Evolutionary conservation across 129 eudicot genomes (phyloP).

Genomic region (Silybum marianum): DNA sequence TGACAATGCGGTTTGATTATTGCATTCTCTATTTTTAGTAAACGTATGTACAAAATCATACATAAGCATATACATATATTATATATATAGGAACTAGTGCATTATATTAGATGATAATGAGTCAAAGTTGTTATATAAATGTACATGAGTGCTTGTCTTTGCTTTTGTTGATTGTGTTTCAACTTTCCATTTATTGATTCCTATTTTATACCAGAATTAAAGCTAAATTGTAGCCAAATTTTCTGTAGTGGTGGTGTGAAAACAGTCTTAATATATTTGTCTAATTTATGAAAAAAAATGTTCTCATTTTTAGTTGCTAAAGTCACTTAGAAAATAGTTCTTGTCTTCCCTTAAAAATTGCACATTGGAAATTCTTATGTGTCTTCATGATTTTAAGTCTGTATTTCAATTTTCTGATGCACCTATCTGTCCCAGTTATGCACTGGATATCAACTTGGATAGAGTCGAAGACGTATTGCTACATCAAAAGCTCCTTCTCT

Average conservation of each 20-base stretch:
- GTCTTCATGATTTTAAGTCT: constrained; percentile 2
- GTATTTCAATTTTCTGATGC: constrained; percentile 24
- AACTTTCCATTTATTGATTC: constrained; percentile 3
- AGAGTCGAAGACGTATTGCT: constrained; percentile 82
- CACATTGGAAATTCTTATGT: background rate
- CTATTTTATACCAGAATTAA: constrained; percentile 8
- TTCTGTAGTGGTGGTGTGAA: constrained; percentile 8
- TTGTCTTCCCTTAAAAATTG: background rate
- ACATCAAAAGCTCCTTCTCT: constrained; percentile 78
- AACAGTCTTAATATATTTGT: background rate
- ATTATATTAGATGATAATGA: constrained; percentile 7
- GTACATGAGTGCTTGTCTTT: constrained; percentile 15
- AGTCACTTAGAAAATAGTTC: background rate
- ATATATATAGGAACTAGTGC: constrained; percentile 6
- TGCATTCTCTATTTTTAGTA: constrained; percentile 17
- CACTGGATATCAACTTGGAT: constrained; percentile 79
- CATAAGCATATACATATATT: background rate
- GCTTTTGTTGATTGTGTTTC: constrained; percentile 14
- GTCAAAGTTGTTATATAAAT: constrained; percentile 4
- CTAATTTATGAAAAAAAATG: constrained; percentile 3
- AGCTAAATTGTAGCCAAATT: background rate
- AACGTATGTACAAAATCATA: background rate
- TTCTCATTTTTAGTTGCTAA: constrained; percentile 13
- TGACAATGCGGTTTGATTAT: constrained; percentile 2
- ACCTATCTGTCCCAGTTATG: constrained; percentile 56